Evolutionary conservation across 2,329 filamentous ascomycete species (phyloP), one percentile per base, ranked within the genome.

Genomic region (Coniochaeta sp.): DNA sequence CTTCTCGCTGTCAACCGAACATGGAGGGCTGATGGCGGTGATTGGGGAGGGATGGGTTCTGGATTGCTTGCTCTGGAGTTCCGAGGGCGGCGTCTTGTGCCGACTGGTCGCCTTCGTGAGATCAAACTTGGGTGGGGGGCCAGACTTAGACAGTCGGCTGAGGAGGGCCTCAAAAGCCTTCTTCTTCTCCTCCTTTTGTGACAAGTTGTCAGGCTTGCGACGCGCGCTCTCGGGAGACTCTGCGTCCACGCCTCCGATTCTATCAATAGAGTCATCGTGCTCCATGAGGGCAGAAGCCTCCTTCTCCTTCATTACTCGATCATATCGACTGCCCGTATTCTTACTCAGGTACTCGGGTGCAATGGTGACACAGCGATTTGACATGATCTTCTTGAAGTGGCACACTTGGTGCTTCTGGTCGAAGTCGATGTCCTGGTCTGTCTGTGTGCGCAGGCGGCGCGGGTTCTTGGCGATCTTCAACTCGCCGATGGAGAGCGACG

Each of bases 391-490:
- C 38, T 19, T 28, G 56, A 44, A 28, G 22, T 58, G 34, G 38
- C 40, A 31, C 16, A 44, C 26, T n/a, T 34, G 56, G 24, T 31
- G 34, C 34, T 40, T 58, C 26, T 40, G 24, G 22, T 58, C 56
- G 56, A 58, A 43, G 56, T 58, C 36, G 22, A 44, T 58, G 56
- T 58, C 56, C 56, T 58, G 56, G 56, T 40, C 34, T 5, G 56
- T 43, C 26, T 34, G 56, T 1, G 28, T 22, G 56, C 56, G 56
- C 6, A 58, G 36, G 7, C 56, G 56, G n/a, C 33, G 56, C 7
- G 56, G 56, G 36, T 58, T 58, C 36, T 58, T 58, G 17, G 56
- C 56, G 24, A 58, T 31, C 56, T 58, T 58, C 56, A 58, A 17
- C 56, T 58, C 56, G 56, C 56, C 56, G 26, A 58, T 31, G 16